Evolutionary conservation across 108 stramenopile species (phyloP), one percentile per base, ranked within the genome.

Genomic region (Stephanodiscus minutulus): DNA sequence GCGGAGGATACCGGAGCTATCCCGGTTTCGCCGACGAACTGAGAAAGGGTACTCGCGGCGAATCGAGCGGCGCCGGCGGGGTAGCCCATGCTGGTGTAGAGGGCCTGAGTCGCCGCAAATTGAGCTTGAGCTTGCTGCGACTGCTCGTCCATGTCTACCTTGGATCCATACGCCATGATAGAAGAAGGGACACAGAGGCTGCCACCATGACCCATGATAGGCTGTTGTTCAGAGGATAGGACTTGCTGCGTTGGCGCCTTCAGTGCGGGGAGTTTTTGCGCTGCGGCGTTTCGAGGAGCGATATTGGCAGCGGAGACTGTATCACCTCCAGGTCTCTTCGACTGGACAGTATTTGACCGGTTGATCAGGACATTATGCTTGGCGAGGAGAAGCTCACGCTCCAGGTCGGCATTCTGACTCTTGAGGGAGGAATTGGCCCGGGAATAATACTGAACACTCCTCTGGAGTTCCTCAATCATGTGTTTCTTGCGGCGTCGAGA

Each of bases 391-490:
- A 92, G 66, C 52, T 87, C 53, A 1, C 91, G 63, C 15, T 85
- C 73, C 15, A 92, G 66, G 44, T 92, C 91, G 13, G 87, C 87
- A 57, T 90, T 92, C 49, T 87, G 89, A 39, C 81, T 85, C 79
- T 92, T 92, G 58, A 90, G 68, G 9, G 79, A 81, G 11, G 81
- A 63, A 65, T 92, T 92, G 74, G 91, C 84, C 59, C 84, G 60
- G 33, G 90, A 84, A 61, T 90, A 91, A 78, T 90, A 90, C 28
- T 88, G 86, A 50, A 95, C 86, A 63, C 79, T 82, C 7, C 88
- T 66, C 65, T 95, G 88, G 5, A 95, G 87, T 41, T 92, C 91
- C 69, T 90, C 94, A 59, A 92, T 82, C 90, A 91, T 88, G 25
- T 83, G 77, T 79, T 92, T 92, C 82, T 95, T 95, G 44, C 94